Evolutionary conservation across 2,329 filamentous ascomycete species (phyloP).

Genomic region (Endocalyx cinctus): DNA sequence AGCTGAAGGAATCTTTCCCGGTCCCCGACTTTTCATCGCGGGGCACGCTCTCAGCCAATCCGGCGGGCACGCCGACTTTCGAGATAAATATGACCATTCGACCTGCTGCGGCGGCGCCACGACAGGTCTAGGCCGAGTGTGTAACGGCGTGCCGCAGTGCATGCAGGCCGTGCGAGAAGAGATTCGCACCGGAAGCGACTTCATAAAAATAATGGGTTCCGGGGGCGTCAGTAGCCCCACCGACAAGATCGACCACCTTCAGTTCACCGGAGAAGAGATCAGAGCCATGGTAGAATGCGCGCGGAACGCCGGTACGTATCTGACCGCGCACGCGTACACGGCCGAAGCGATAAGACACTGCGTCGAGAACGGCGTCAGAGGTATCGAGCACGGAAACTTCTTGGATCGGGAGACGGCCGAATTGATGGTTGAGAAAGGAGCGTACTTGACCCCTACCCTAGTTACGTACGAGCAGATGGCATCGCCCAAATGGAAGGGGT

Average conservation of each 20-base stretch:
- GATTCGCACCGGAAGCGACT: slow-evolving; percentile 51
- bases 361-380: slow-evolving; percentile 46
- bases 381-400: slow-evolving; percentile 39
- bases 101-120: slow-evolving; percentile 40
- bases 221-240: slow-evolving; percentile 55
- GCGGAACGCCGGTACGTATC: slow-evolving; percentile 43
- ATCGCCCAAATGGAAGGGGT: slow-evolving; percentile 31
- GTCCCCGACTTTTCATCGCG: slow-evolving; percentile 52
- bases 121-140: slow-evolving; percentile 25
- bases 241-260: slow-evolving; percentile 47
- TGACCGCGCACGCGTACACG: slow-evolving; percentile 56
- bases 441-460: slow-evolving; percentile 45
- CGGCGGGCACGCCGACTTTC: slow-evolving; percentile 53
- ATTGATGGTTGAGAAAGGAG: slow-evolving; percentile 40
- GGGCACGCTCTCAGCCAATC: slow-evolving; percentile 52
- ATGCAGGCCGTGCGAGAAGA: slow-evolving; percentile 48
- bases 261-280: slow-evolving; percentile 55
- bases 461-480: slow-evolving; percentile 45
- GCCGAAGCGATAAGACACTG: slow-evolving; percentile 49
- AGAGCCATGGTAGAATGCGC: slow-evolving; percentile 48
- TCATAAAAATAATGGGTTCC: slow-evolving; percentile 58
- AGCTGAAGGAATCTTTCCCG: slow-evolving; percentile 49
- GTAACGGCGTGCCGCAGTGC: slow-evolving; percentile 52
- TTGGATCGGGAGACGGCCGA: slow-evolving; percentile 31
- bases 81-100: slow-evolving; percentile 35